Percentiles rank a stretch among this genome's conserved stretches.
Conservation (phyloP, 1,284 basidiomycete species). For the Boletus calvinii region DNA sequence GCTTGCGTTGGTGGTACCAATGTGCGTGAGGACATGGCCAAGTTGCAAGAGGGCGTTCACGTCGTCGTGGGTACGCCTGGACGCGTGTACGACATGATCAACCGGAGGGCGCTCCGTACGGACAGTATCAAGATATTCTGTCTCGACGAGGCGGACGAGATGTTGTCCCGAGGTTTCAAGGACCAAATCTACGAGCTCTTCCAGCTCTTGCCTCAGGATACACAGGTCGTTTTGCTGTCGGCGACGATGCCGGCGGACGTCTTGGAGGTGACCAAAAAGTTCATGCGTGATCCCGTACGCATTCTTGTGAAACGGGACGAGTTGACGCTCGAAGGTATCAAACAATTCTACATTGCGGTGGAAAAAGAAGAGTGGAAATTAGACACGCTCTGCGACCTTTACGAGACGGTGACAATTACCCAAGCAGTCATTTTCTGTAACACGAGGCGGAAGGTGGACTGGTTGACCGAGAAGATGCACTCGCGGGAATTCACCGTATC, state of each 20-base stretch:
- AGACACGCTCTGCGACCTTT: slow-evolving; percentile 96
- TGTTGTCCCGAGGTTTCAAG: slow-evolving; percentile 98
- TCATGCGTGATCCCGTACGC: slow-evolving; percentile 98
- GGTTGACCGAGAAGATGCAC: slow-evolving; percentile 98
- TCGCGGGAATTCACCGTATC: slow-evolving; percentile 85
- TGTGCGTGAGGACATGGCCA: slow-evolving; percentile 96
- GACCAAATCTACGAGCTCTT: slow-evolving; percentile 99
- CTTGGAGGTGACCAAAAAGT: slow-evolving; percentile 98
- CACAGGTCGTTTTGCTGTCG: slow-evolving; percentile 94
- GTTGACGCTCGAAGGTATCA: slow-evolving; percentile 98
- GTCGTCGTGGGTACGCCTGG: slow-evolving; percentile 97
- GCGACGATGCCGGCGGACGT: slow-evolving; percentile 97
- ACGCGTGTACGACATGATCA: slow-evolving; percentile 99
- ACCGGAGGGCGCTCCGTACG: slow-evolving; percentile 87
- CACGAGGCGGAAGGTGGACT: slow-evolving; percentile 97
- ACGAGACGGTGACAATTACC: slow-evolving; percentile 97
- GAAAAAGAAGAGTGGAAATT: slow-evolving; percentile 99
- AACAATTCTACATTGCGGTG: slow-evolving; percentile 99
- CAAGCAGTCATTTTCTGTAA: slow-evolving; percentile 99
- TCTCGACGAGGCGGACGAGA: slow-evolving; percentile 96
- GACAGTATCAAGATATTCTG: slow-evolving; percentile 99
- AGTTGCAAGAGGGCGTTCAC: slow-evolving; percentile 96
- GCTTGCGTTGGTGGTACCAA: slow-evolving; percentile 98
- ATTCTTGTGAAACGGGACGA: slow-evolving; percentile 99
- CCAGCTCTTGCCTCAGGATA: slow-evolving; percentile 96